Conservation (phyloP, 2,329 filamentous ascomycete species). For the Exophiala bonariae region DNA sequence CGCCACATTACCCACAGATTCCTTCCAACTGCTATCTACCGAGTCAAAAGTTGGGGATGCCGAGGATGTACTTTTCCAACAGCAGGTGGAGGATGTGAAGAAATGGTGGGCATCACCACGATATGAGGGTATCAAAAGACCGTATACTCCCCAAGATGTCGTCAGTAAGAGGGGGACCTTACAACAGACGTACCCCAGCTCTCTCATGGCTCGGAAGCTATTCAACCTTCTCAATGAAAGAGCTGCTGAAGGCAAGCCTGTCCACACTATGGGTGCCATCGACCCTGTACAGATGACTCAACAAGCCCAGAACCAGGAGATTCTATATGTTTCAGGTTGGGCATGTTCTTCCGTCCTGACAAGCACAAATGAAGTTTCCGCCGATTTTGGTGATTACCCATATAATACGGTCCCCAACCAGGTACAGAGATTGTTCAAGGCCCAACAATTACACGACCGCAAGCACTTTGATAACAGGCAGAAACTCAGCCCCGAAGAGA, state of each 20-base stretch:
- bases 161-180: constrained; percentile 90
- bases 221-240: constrained; percentile 85
- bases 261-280: constrained; percentile 97
- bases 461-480: constrained; percentile 88
- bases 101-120: constrained; percentile 87
- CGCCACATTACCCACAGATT: constrained; percentile 64
- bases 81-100: constrained; percentile 81
- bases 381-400: constrained; percentile 97
- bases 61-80: constrained; percentile 82
- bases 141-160: constrained; percentile 86
- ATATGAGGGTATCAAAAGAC: constrained; percentile 85
- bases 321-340: constrained; percentile 96
- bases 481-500: constrained; percentile 72
- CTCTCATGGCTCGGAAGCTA: constrained; percentile 90
- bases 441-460: constrained; percentile 93
- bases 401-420: constrained; percentile 99
- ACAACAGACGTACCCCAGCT: constrained; percentile 86
- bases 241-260: constrained; percentile 75
- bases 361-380: constrained; percentile 92
- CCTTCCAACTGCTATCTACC: constrained; percentile 82
- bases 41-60: constrained; percentile 72
- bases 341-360: constrained; percentile 93
- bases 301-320: constrained; percentile 92
- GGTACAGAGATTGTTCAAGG: constrained; percentile 93
- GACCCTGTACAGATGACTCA: constrained; percentile 99